Evolutionary conservation across 306 rosid species (phyloP).

Genomic region (Lablab purpureus): DNA sequence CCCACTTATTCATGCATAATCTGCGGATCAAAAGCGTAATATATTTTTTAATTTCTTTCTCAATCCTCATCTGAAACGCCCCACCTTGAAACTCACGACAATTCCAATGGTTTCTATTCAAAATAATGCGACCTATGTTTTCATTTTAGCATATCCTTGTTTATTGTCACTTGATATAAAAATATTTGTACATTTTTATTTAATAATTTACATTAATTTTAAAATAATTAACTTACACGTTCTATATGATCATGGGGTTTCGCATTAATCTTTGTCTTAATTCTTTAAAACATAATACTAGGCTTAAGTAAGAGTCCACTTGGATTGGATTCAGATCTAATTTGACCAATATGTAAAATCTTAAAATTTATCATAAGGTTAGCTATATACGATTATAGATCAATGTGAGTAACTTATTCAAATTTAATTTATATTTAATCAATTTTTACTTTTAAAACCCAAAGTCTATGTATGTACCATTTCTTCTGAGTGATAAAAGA

Average conservation of each 20-base stretch:
- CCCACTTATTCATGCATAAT: slow-evolving; percentile 34
- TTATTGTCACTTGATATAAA: neutral
- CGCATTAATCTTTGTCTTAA: neutral
- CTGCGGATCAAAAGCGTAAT: slow-evolving; percentile 23
- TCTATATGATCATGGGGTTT: no score
- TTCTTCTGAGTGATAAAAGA: no score
- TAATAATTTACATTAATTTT: neutral
- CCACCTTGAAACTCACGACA: slow-evolving; percentile 13
- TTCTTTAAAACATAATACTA: no score
- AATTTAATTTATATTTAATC: no score
- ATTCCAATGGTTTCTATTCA: neutral
- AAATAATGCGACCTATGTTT: neutral
- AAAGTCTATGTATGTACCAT: no score
- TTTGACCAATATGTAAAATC: no score
- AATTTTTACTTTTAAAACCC: no score
- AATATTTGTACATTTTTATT: neutral
- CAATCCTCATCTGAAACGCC: neutral
- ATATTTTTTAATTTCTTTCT: neutral
- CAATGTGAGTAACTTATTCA: no score
- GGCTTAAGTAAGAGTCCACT: no score
- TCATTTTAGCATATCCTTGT: neutral
- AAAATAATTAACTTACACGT: neutral
- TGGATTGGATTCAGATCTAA: no score
- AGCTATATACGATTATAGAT: no score
- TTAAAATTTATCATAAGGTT: no score